Base-by-base conservation (phyloP, 805 yeast genomes). In the Monosporozyma yasuniensis region DNA sequence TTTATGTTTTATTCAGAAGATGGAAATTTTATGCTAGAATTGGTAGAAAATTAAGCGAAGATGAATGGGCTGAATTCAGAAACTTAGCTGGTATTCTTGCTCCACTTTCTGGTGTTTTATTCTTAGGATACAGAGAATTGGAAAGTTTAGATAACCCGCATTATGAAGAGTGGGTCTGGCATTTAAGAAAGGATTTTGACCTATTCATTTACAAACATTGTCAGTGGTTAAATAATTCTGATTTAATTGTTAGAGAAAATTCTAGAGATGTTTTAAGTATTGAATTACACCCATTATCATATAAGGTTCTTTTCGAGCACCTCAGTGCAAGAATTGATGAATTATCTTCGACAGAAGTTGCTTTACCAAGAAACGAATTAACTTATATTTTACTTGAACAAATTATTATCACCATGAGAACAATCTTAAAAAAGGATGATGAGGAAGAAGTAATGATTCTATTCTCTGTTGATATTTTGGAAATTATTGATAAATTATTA, bases 21-120 rank as follows among this genome's bases (percentile, higher is more conserved):
- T 65, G 69, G 68, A 49, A 57, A 22, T 54, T 43, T 6, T 52
- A 57, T 32, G 55, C 35, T 4, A 55, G 52, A 18, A 34, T 55
- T 18, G 59, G 65, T 3, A 47, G 49, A 38, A 47, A 25, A 12
- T 48, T 67, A 6, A 58, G 64, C 47, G 52, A 67, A 56, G 57
- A 74, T 58, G 67, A 78, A 63, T 51, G 65, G 43, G 56, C 69
- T 9, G 75, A 79, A 23, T 80, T 80, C 64, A 71, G 84, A 56
- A 84, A 81, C 59, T 82, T 76, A 60, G 81, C 88, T 2, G 93
- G 91, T 8, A 80, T 83, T 52, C 64, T 87, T 52, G 87, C 88
- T 2, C 78, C 88, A 0, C 69, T 83, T 0, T 77, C 87, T 46
- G 88, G 95, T 42, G 73, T 81, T 14, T 76, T 84, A 50, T 61